phyloP scores from a whole-genome alignment of 129 eudicot genomes.

The Flaveria bidentis region DNA sequence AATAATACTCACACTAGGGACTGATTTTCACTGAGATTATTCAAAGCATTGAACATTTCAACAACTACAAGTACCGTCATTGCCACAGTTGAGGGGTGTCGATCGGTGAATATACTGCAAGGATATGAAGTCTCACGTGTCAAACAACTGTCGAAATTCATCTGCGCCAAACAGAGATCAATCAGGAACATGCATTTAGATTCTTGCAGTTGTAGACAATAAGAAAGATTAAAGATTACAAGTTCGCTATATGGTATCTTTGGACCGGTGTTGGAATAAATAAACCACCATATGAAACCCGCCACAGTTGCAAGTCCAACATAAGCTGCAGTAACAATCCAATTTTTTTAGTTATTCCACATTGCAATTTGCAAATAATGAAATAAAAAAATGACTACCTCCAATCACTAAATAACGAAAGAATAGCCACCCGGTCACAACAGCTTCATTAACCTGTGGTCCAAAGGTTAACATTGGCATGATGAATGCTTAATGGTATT shows the following conservation, averaged over 20 bases:
- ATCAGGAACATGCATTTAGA: neutral
- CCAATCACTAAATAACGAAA: constrained; percentile 97
- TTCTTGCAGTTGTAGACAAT: neutral
- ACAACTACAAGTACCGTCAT: constrained; percentile 99
- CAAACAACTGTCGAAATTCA: constrained; percentile 90
- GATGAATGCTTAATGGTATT: neutral
- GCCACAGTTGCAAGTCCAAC: constrained; percentile 99
- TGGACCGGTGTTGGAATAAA: constrained; percentile 89
- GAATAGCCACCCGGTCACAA: constrained; percentile 96
- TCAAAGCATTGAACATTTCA: constrained; percentile 98
- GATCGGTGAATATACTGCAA: constrained; percentile 79
- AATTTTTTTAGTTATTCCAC: constrained; percentile 3
- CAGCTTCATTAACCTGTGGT: constrained; percentile 92
- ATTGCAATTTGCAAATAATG: constrained; percentile 7
- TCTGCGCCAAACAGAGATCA: constrained; percentile 46
- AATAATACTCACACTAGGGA: constrained; percentile 72
- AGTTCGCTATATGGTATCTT: constrained; percentile 79
- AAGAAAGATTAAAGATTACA: constrained; percentile 34
- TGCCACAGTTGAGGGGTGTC: constrained; percentile 96
- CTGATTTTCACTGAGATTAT: constrained; percentile 98
- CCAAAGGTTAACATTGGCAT: constrained; percentile 10
- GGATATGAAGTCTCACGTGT: constrained; percentile 82
- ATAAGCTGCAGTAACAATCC: constrained; percentile 61
- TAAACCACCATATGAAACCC: constrained; percentile 99
- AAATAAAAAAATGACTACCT: constrained; percentile 49